Evolutionary conservation across 768 basidiomycete genomes (phyloP).

Genomic region (Rhodocollybia butyracea): DNA sequence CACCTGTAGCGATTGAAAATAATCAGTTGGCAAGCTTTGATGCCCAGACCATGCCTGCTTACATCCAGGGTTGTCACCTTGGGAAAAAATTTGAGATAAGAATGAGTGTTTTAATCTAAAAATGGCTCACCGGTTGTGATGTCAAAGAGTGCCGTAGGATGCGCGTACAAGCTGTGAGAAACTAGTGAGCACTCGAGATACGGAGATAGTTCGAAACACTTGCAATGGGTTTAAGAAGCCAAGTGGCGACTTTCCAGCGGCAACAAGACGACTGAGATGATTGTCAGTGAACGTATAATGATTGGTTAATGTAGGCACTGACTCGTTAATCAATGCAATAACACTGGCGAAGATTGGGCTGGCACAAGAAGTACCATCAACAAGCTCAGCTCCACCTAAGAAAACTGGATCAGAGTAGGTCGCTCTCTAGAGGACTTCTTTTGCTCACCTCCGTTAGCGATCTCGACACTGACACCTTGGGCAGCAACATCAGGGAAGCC

Average conservation of each 20-base stretch:
- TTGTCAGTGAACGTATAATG: no score
- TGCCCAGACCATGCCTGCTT: conserved; percentile 14
- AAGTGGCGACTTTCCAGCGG: conserved; percentile 26
- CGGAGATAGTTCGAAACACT: not conserved
- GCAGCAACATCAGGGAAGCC: conserved; percentile 45
- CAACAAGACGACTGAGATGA: conserved; percentile 34
- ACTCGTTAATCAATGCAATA: conserved; percentile 44
- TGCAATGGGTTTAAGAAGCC: conserved; percentile 37
- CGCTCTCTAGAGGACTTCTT: conserved; percentile 9
- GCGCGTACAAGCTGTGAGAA: conserved; percentile 27
- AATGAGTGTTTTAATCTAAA: no score
- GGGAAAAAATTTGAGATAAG: no score
- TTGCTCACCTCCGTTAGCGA: conserved; percentile 20
- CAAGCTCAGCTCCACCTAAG: not conserved
- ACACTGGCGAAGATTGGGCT: conserved; percentile 45
- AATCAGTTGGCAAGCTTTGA: not conserved
- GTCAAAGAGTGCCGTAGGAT: conserved; percentile 34
- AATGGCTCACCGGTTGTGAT: conserved; percentile 42
- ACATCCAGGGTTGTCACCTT: conserved; percentile 42
- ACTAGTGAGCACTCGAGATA: not conserved
- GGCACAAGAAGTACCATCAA: conserved; percentile 45
- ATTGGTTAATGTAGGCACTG: no score
- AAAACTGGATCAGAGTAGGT: conserved; percentile 28
- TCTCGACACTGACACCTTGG: conserved; percentile 25
- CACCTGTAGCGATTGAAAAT: not conserved